Conservation (phyloP, 805 yeast species). For the Metschnikowia noctiluminum region DNA sequence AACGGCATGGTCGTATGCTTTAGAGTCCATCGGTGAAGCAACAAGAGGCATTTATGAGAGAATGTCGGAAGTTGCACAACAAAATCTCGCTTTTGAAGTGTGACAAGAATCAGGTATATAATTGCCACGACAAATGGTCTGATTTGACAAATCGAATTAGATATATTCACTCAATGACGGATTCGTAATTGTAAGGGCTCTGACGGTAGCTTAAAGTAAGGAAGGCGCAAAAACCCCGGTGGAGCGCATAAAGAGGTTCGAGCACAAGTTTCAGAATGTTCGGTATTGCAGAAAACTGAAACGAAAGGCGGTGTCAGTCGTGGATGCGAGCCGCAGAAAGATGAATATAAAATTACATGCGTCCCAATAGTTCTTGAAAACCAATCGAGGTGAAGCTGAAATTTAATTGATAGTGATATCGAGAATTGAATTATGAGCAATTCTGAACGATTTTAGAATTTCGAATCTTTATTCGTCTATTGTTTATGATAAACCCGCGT, state of each 20-base stretch:
- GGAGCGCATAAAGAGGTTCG: slow-evolving; percentile 5
- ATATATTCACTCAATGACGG: too few relatives aligned
- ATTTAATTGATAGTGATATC: too few relatives aligned
- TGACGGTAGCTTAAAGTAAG: not conserved
- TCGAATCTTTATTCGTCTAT: too few relatives aligned
- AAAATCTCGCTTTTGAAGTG: not conserved
- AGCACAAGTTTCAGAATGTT: slow-evolving; percentile 6
- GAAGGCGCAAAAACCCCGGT: slow-evolving; percentile 1
- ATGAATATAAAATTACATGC: too few relatives aligned
- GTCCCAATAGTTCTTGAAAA: too few relatives aligned
- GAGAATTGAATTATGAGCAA: too few relatives aligned
- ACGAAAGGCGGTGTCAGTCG: not conserved
- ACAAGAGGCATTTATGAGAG: slow-evolving; percentile 2
- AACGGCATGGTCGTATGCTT: slow-evolving; percentile 1
- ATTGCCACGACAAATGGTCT: not conserved
- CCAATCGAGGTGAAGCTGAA: too few relatives aligned
- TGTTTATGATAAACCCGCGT: too few relatives aligned
- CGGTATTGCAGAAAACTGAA: slow-evolving; percentile 8
- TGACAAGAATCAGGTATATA: not conserved
- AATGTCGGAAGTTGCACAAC: not conserved
- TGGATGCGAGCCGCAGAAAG: too few relatives aligned
- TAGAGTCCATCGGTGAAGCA: slow-evolving; percentile 8
- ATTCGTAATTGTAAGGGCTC: too few relatives aligned
- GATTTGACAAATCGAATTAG: too few relatives aligned
- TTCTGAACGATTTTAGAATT: too few relatives aligned